Conservation (phyloP, 2,329 filamentous ascomycete species). For the Elsinoe arachidis region DNA sequence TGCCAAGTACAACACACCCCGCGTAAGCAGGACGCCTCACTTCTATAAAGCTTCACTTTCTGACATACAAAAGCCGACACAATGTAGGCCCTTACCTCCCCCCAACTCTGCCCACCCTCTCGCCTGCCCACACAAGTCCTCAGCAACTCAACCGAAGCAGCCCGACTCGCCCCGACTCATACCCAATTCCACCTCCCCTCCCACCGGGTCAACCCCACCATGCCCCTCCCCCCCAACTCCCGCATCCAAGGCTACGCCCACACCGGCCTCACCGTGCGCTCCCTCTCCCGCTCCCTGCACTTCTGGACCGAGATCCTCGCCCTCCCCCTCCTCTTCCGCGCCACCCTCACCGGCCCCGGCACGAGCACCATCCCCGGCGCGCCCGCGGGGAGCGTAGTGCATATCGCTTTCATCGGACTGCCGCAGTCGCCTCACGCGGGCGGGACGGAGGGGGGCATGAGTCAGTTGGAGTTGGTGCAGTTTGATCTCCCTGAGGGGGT, state of each 20-base stretch:
- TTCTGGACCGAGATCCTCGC: not conserved
- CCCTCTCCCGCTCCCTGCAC: not conserved
- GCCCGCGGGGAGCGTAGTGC: not conserved
- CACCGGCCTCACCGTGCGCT: not conserved
- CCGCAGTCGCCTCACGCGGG: not conserved
- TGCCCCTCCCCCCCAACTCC: not conserved
- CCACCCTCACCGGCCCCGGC: not conserved
- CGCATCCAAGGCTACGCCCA: not conserved
- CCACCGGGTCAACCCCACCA: not conserved
- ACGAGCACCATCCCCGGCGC: not conserved
- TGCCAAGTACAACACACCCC: too few relatives aligned
- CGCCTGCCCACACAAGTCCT: too few relatives aligned
- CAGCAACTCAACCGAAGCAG: too few relatives aligned
- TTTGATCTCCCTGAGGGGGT: not conserved
- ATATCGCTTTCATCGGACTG: slow-evolving; percentile 15
- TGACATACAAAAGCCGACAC: too few relatives aligned
- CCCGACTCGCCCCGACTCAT: too few relatives aligned
- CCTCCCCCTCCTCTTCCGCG: not conserved
- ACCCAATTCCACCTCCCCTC: not conserved
- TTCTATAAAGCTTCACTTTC: too few relatives aligned
- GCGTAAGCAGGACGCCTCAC: too few relatives aligned
- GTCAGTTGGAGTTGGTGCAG: not conserved
- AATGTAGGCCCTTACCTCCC: too few relatives aligned
- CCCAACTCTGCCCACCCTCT: too few relatives aligned
- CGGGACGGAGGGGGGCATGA: not conserved